Evolutionary conservation across 345 rosid genomes (phyloP), one percentile per base, ranked within the genome.

Genomic region (Eucalyptus grandis): DNA sequence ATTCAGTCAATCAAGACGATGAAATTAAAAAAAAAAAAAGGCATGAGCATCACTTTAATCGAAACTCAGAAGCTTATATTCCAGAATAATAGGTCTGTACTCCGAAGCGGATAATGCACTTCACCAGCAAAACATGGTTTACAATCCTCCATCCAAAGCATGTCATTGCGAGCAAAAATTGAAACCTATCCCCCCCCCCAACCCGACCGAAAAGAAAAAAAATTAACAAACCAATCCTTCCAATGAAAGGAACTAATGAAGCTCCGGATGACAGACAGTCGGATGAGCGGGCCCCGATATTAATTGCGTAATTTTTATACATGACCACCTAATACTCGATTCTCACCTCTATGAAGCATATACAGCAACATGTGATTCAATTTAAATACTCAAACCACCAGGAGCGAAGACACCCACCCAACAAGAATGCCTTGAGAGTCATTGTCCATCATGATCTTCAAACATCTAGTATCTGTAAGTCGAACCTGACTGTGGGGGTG

Each of bases 401-500:
- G 46, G 31, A 51, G 15, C 27, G 17, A 31, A 43, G 49, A 86
- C 10, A 87, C 82, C 89, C 90, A 43, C 22, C 82, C 47, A 7
- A 77, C 47, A 37, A 72, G 47, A 77, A 77, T 77, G 83, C 83
- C 82, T 37, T 11, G 47, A 72, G 46, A 77, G 27, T 10, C 43
- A 19, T 77, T 19, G 21, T 40, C 83, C 83, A 37, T 40, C 83
- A 77, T 37, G 83, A 37, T 40, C 83, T 37, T 77, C 83, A 77
- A 77, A 19, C 83, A 21, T 77, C 85, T 77, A 77, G 85, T 94
- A 94, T 93, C 95, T 92, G 89, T 94, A 92, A 22, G 93, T 90
- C 30, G 95, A 94, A 92, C 94, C 96, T 1, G 96, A 90, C 53
- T 90, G 95, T 4, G 99, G 99, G 11, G 99, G 99, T 34, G 96